Base-by-base conservation (phyloP, 768 basidiomycete genomes). In the Leccinum subgranulosum region DNA sequence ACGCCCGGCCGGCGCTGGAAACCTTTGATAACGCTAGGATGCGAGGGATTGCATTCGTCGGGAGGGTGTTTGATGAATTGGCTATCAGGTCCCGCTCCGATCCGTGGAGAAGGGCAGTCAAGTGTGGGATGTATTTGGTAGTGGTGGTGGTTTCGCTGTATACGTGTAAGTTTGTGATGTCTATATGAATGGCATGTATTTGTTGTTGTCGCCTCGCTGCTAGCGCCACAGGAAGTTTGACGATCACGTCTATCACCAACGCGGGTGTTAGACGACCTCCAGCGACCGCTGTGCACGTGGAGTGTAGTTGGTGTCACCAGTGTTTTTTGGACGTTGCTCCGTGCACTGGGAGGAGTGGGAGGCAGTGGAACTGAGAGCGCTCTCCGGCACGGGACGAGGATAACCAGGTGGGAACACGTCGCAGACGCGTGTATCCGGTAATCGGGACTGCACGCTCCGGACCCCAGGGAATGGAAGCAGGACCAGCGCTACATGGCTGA, bases 1-100 rank as follows among this genome's bases (percentile, higher is more conserved):
- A 62, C 15, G 49, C 49, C n/a, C 55, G 52, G 19, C 61, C 49
- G 2, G 60, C 55, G 6, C 34, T 61, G 50, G 50, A 61, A n/a
- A 51, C 49, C 19, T 14, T 56, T 27, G 47, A 61, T 50, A 62
- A 61, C 10, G 23, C 39, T 19, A 53, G 34, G 49, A 57, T 57
- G 60, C 61, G 60, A 50, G 11, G 39, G n/a, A 27, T 57, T 5
- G 47, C 54, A 3, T 10, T 55, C 12, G 7, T 33, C 4, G 34
- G 55, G 7, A 57, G 41, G 39, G 50, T 57, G 6, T 17, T 60
- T 25, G 11, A 25, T 2, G 9, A 12, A 1, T 4, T 54, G 19
- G 3, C 21, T 21, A 11, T 39, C 14, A 28, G n/a, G 21, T 29
- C 43, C 23, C 10, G 7, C 7, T 17, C 2, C 25, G 36, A 25